Evolutionary conservation across 108 stramenopile species (phyloP).

Genomic region (Nitzschia inconspicua): DNA sequence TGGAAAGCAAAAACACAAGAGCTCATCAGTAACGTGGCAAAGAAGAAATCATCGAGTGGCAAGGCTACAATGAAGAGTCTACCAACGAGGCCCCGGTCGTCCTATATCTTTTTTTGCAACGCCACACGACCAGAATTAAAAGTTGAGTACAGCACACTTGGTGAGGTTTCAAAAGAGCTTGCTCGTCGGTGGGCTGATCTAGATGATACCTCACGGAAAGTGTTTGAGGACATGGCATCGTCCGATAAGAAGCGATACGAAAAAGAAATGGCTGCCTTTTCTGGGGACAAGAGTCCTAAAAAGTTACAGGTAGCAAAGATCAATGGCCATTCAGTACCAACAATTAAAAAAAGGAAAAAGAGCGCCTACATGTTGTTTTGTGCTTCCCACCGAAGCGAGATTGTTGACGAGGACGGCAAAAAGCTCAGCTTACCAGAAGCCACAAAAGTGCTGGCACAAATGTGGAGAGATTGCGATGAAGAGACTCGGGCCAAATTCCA

Average conservation of each 20-base stretch:
- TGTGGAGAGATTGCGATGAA: conserved; percentile 43
- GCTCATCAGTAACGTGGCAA: too few relatives aligned
- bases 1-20: conserved; percentile 5
- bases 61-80: conserved; percentile 5
- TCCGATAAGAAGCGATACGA: conserved; percentile 2
- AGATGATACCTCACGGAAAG: conserved; percentile 3
- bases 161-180: conserved; percentile 56
- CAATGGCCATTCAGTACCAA: neutral
- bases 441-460: conserved; percentile 36
- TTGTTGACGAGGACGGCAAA: conserved; percentile 36
- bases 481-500: conserved; percentile 6
- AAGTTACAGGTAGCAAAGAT: neutral
- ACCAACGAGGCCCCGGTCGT: conserved; percentile 28
- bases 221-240: conserved; percentile 29
- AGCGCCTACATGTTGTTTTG: conserved; percentile 57
- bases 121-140: conserved; percentile 36
- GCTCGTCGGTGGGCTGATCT: conserved; percentile 43
- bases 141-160: conserved; percentile 3
- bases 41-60: neutral
- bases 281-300: neutral
- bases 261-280: neutral
- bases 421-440: conserved; percentile 42
- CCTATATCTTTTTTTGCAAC: conserved; percentile 52
- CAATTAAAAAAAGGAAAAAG: conserved; percentile 4
- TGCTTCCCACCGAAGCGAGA: conserved; percentile 19